Conservation (phyloP, 495 filamentous ascomycete genomes). For the Aspergillus carlsbadensis region DNA sequence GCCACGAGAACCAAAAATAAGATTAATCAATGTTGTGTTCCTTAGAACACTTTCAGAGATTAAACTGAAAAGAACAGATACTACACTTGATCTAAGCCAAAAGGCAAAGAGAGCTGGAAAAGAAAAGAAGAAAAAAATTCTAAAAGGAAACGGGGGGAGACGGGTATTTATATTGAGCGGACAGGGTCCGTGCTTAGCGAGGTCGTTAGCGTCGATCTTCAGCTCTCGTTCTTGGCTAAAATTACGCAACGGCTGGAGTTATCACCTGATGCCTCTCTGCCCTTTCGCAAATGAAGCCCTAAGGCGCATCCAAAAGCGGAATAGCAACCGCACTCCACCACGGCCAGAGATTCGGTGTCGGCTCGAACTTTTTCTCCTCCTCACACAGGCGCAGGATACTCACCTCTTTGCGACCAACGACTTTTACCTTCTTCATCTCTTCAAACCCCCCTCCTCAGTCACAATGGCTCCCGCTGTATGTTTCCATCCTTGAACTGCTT, state of each 20-base stretch:
- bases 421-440: slow-evolving; percentile 22
- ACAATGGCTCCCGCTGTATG: slow-evolving; percentile 70
- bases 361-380: slow-evolving; percentile 27
- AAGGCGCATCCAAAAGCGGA: slow-evolving; percentile 24
- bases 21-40: slow-evolving; percentile 80
- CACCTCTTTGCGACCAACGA: slow-evolving; percentile 56
- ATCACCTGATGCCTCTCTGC: not conserved
- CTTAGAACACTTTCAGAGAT: slow-evolving; percentile 69
- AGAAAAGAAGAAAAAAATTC: slow-evolving; percentile 46
- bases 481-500: slow-evolving; percentile 69
- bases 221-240: not conserved
- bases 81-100: slow-evolving; percentile 93
- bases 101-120: slow-evolving; percentile 58
- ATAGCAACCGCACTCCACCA: slow-evolving; percentile 36
- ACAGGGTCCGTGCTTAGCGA: slow-evolving; percentile 18
- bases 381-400: slow-evolving; percentile 54
- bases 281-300: slow-evolving; percentile 23
- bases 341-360: not conserved
- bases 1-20: slow-evolving; percentile 65
- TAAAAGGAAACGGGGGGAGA: slow-evolving; percentile 22
- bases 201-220: slow-evolving; percentile 21
- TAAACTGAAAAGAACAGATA: slow-evolving; percentile 99
- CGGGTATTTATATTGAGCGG: slow-evolving; percentile 29
- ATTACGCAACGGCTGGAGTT: slow-evolving; percentile 1
- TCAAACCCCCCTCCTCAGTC: slow-evolving; percentile 26